Conservation (phyloP, 2,329 filamentous ascomycete genomes). For the Aspergillus carbonarius region DNA sequence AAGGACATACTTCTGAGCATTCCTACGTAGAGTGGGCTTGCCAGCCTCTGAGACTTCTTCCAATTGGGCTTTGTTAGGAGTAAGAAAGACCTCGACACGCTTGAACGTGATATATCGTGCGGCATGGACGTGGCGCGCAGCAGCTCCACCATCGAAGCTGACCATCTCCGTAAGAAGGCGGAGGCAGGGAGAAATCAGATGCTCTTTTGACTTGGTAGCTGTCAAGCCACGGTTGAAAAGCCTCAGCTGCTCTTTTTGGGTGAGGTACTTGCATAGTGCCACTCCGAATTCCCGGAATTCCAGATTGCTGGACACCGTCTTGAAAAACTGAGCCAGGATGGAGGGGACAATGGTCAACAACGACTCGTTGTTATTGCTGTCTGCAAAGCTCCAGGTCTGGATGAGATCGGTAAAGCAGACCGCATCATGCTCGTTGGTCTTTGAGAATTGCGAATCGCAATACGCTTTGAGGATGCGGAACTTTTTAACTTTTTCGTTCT, state of each 20-base stretch:
- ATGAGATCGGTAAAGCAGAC: conserved; percentile 76
- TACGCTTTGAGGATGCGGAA: conserved; percentile 47
- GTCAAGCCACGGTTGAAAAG: conserved; percentile 76
- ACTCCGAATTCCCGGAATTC: conserved; percentile 74
- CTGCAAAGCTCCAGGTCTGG: conserved; percentile 83
- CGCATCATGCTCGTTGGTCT: conserved; percentile 51
- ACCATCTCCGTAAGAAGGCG: conserved; percentile 83
- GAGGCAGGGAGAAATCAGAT: conserved; percentile 83
- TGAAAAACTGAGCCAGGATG: conserved; percentile 77
- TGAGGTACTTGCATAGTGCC: conserved; percentile 74
- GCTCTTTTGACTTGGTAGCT: conserved; percentile 78
- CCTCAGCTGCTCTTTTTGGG: conserved; percentile 78
- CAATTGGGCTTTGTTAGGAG: conserved; percentile 56
- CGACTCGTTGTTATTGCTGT: conserved; percentile 74
- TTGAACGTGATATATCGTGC: conserved; percentile 77
- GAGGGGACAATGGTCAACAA: conserved; percentile 79
- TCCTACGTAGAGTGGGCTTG: conserved; percentile 77
- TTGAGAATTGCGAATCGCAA: conserved; percentile 55
- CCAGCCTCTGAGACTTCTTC: conserved; percentile 62
- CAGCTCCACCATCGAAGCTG: conserved; percentile 77
- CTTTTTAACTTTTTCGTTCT: conserved; percentile 38
- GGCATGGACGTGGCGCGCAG: conserved; percentile 75
- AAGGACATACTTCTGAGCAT: conserved; percentile 77
- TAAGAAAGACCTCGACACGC: conserved; percentile 76
- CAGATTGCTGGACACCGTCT: conserved; percentile 70